A percentile compares a stretch with the other conserved stretches of the same genome.
Evolutionary conservation across 257 asterid species (phyloP).

Genomic region (Lithospermum erythrorhizon): DNA sequence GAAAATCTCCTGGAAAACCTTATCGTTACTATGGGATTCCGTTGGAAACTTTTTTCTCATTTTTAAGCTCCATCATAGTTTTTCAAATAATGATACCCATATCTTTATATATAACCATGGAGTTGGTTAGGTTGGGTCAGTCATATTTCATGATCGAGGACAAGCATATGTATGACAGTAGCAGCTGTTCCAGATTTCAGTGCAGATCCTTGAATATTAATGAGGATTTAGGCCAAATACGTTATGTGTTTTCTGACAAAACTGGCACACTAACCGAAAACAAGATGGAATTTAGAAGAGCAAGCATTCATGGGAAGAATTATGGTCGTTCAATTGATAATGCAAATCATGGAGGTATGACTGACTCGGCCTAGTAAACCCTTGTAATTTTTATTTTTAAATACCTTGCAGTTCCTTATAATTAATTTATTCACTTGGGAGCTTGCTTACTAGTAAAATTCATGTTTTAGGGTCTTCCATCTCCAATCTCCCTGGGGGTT

Average conservation of each 20-base stretch:
- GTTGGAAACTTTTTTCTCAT: conserved; percentile 85
- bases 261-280: conserved; percentile 96
- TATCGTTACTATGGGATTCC: conserved; percentile 83
- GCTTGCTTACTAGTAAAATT: neutral
- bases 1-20: conserved; percentile 40
- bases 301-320: conserved; percentile 72
- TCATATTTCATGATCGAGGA: conserved; percentile 98
- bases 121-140: conserved; percentile 95
- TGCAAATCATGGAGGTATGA: conserved; percentile 47
- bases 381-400: neutral
- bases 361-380: conserved; percentile 1
- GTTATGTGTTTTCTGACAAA: conserved; percentile 85
- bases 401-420: neutral
- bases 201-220: conserved; percentile 97
- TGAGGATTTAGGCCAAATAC: conserved; percentile 96
- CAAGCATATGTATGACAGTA: conserved; percentile 63
- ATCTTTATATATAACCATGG: conserved; percentile 97
- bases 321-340: conserved; percentile 40
- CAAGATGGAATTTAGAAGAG: conserved; percentile 93
- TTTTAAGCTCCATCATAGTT: conserved; percentile 89
- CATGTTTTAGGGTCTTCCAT: too few species aligned
- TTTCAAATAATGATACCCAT: conserved; percentile 99
- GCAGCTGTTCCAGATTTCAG: conserved; percentile 79
- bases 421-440: neutral
- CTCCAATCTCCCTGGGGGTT: too few species aligned